Evolutionary conservation across 2,329 filamentous ascomycete genomes (phyloP), one percentile per base, ranked within the genome.

Genomic region (Parascedosporium putredinis): DNA sequence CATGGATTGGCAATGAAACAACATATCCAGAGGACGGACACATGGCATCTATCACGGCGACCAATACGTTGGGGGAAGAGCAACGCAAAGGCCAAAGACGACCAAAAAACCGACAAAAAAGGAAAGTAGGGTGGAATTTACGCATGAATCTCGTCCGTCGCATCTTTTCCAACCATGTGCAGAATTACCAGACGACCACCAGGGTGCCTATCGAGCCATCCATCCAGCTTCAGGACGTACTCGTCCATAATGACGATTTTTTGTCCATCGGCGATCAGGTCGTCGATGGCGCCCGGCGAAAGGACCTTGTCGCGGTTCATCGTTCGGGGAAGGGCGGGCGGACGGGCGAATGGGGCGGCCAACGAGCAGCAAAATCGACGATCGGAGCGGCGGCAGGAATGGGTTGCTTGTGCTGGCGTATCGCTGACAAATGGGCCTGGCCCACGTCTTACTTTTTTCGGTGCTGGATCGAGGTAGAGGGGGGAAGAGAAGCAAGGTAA

Each of bases 121-220:
- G 47, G 50, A 29, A 22, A 22, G 31, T 29, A 42, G 44, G 24
- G 23, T 50, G 50, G 60, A 34, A 61, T 55, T 68, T 73, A 79
- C 76, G 71, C 73, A 54, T 73, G 73, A 56, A 79, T 79, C 58
- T 80, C 76, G 57, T 78, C 74, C 18, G 75, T 77, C 22, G 76
- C 75, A 62, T 80, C 76, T 60, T 68, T 70, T 50, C 76, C 76
- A 3, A 79, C 73, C 75, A 79, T 81, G 64, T 83, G 79, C 54
- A 76, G 59, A 53, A 82, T 79, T 18, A 78, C 75, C 23, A 82
- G 64, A 12, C 68, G 64, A 27, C 79, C 79, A 18, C 79, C 79
- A 0, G 79, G 79, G 56, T 83, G 79, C 50, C 65, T 71, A 50
- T 72, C 60, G 55, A 81, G 68, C 79, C 79, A 83, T 40, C 67